Evolutionary conservation across 208 protist species (phyloP).

Genomic region (Borovskyia barvae): DNA sequence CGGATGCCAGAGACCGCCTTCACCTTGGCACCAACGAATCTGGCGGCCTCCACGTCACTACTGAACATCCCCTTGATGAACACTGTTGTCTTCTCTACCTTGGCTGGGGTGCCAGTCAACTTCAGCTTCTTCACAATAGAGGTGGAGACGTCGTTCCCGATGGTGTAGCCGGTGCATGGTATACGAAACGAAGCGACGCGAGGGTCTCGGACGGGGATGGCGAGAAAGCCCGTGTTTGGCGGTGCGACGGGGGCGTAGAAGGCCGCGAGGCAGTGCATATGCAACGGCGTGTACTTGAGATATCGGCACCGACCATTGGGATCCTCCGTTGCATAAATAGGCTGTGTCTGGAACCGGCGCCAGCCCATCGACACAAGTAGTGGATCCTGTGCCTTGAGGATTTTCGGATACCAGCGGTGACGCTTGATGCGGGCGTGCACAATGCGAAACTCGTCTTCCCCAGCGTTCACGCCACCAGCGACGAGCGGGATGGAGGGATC

Average conservation of each 20-base stretch:
- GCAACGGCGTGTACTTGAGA: constrained; percentile 99
- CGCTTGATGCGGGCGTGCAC: constrained; percentile 96
- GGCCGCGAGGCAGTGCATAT: constrained; percentile 98
- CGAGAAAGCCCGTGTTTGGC: constrained; percentile 95
- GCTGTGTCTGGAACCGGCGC: constrained; percentile 97
- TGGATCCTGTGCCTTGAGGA: constrained; percentile 99
- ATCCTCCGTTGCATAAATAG: constrained; percentile 95
- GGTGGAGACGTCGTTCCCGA: constrained; percentile 94
- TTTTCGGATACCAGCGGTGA: constrained; percentile 98
- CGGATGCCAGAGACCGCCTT: constrained; percentile 98
- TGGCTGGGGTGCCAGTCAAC: constrained; percentile 95
- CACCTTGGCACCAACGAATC: constrained; percentile 98
- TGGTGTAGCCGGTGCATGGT: constrained; percentile 94
- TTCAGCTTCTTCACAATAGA: constrained; percentile 99
- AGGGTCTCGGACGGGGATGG: constrained; percentile 80
- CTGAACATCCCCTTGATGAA: constrained; percentile 98
- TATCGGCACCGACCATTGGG: constrained; percentile 95
- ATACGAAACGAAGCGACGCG: constrained; percentile 91
- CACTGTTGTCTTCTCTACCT: constrained; percentile 98
- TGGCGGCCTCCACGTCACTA: constrained; percentile 93
- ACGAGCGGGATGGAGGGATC: constrained; percentile 87
- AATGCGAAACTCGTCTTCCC: constrained; percentile 95
- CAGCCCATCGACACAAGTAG: constrained; percentile 99
- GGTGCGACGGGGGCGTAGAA: constrained; percentile 98
- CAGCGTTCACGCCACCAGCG: constrained; percentile 93